Percentiles rank a stretch among this genome's conserved stretches.
These are phyloP conservation scores for Mycosarcoma mackinlayi DNA, from an alignment of 1,284 basidiomycete species.

Conservation along the genomic window DNA sequence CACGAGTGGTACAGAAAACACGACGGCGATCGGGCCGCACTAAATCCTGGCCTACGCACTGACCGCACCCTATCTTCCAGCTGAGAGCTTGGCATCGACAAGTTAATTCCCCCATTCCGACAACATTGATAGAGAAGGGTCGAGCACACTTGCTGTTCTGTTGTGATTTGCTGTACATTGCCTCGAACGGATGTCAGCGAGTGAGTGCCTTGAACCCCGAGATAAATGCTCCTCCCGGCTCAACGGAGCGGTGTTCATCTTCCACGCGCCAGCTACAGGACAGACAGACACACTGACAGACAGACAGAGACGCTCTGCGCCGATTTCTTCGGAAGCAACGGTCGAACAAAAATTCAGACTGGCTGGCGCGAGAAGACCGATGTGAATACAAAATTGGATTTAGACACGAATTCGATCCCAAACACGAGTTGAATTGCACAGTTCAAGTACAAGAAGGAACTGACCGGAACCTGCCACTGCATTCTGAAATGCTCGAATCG, in stretches of 20 bases:
- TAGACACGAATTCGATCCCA: neutral
- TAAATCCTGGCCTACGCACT: neutral
- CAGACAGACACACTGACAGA: too few species aligned
- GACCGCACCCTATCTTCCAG: too few species aligned
- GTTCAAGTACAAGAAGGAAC: neutral
- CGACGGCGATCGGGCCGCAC: conserved; percentile 4
- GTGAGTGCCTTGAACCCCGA: conserved; percentile 6
- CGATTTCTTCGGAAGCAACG: conserved; percentile 13
- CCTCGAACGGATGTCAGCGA: too few species aligned
- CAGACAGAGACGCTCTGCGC: too few species aligned
- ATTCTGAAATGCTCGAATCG: neutral
- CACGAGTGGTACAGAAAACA: conserved; percentile 1
- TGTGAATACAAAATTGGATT: conserved; percentile 7
- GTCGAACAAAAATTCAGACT: neutral
- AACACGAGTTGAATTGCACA: neutral
- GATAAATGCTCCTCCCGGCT: neutral
- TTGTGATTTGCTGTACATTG: too few species aligned
- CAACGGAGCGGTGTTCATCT: neutral
- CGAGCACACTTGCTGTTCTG: too few species aligned
- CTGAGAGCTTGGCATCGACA: too few species aligned
- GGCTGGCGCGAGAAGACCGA: conserved; percentile 8
- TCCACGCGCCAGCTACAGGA: conserved; percentile 2
- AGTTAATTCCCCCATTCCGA: too few species aligned
- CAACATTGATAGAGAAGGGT: too few species aligned
- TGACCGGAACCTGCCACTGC: neutral